Base-by-base conservation (phyloP, 139 green algal species). In the Tetradesmus lagerheimii region DNA sequence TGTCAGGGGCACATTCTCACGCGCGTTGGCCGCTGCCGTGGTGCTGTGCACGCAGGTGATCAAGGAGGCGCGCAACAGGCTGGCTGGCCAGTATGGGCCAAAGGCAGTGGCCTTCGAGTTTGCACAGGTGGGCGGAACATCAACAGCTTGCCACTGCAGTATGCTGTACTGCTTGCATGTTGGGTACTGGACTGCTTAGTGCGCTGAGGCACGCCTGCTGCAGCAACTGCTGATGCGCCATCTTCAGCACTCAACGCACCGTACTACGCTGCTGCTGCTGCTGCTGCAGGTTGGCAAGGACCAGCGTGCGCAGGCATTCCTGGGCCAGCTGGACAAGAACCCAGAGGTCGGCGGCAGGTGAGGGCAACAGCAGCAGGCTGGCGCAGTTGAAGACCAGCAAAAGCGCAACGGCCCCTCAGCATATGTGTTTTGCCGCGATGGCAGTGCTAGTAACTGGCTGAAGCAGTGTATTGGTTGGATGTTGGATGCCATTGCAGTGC, bases 51-150 rank as follows among this genome's bases (percentile, higher is more conserved):
- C 64, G 57, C 64, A 81, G 77, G 77, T 91, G 31, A 91, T 91
- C 87, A 85, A 86, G 50, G 87, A 91, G 23, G 57, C 57, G 43
- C 53, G 77, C 20, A 34, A 27, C 35, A 62, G 87, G 37, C 57
- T 86, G 57, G 57, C 87, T 34, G 47, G 53, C 5, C 74, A 84
- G 45, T 91, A 87, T 35, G 87, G 87, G 20, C 87, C 87, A 53
- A 86, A 81, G 39, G 77, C 87, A 29, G 77, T 91, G 15, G 87
- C 87, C 37, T 91, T 91, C 35, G 76, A 91, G 87, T 91, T 91
- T 87, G 87, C 87, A 47, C 87, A 90, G 87, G 87, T 90, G 67
- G 2, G 85, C 14, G 37, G 47, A n/a, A n/a, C 43, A 50, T 5
- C 43, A 50, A 50, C 31, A 43, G 16, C 74, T 12, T 29, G 74